Evolutionary conservation across 257 asterid genomes (phyloP).

Genomic region (Datura wrightii): DNA sequence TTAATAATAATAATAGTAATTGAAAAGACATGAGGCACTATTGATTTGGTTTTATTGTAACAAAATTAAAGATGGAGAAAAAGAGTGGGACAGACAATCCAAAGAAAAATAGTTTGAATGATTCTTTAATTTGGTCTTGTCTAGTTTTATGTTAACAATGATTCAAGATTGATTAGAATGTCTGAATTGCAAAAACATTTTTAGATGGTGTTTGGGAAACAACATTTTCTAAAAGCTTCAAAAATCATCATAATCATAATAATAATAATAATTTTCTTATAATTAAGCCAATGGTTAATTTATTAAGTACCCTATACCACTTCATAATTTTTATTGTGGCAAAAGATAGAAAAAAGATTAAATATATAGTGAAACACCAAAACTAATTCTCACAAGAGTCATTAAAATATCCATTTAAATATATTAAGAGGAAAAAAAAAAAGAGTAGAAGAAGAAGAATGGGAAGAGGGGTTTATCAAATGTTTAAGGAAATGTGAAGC

Average conservation of each 20-base stretch:
- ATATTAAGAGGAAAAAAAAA: neutral
- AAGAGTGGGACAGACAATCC: conserved; percentile 10
- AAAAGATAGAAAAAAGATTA: neutral
- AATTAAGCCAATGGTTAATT: neutral
- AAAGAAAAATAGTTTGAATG: neutral
- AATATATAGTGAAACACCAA: neutral
- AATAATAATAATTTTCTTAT: no score
- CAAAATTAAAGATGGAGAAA: neutral
- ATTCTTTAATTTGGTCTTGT: neutral
- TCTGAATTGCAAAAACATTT: conserved; percentile 31
- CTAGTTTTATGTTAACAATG: neutral
- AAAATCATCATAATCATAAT: neutral
- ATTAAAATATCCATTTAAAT: neutral
- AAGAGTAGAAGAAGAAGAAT: neutral
- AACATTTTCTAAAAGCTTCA: neutral
- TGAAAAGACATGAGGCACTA: neutral
- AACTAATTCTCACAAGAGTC: neutral
- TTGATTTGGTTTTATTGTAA: neutral
- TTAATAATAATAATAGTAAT: neutral
- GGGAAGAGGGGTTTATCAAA: neutral
- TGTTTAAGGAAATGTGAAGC: neutral
- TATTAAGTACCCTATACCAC: neutral
- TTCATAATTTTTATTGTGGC: neutral
- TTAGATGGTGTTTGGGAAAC: conserved; percentile 37
- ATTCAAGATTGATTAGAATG: conserved; percentile 28